Percentiles rank a stretch among this genome's conserved stretches.
Conservation (phyloP, 106 monocot species). For the Allium sativum region DNA sequence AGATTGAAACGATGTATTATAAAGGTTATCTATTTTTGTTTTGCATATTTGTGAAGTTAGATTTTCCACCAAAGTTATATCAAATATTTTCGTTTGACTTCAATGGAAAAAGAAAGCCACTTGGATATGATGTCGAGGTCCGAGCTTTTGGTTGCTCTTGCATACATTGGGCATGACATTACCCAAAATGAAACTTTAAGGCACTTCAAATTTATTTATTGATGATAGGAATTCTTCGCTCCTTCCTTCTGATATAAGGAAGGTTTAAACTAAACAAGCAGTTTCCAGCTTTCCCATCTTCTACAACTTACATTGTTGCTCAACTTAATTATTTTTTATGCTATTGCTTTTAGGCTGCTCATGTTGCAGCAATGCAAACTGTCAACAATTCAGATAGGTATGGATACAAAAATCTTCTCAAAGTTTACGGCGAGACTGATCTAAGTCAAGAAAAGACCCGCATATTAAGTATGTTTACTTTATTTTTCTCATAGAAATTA, state of each 20-base stretch:
- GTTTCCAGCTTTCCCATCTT: background rate
- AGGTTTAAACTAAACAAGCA: slow-evolving; percentile 22
- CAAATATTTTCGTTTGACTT: no score
- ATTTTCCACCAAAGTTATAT: no score
- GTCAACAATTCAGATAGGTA: slow-evolving; percentile 38
- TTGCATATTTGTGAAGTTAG: no score
- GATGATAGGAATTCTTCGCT: slow-evolving; percentile 57
- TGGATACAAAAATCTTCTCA: slow-evolving; percentile 71
- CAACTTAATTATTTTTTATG: background rate
- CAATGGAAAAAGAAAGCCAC: slow-evolving; percentile 72
- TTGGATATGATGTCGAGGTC: slow-evolving; percentile 78
- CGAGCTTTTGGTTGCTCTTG: slow-evolving; percentile 63
- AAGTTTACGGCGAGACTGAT: slow-evolving; percentile 62
- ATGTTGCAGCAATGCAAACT: slow-evolving; percentile 61
- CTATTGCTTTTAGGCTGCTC: slow-evolving; percentile 62
- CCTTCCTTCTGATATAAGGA: slow-evolving; percentile 79
- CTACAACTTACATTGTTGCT: background rate
- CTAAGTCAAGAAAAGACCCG: slow-evolving; percentile 73
- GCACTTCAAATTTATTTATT: slow-evolving; percentile 49
- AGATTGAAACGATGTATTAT: no score
- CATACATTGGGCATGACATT: slow-evolving; percentile 51
- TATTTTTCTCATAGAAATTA: no score
- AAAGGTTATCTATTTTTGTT: no score
- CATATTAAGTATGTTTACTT: slow-evolving; percentile 43
- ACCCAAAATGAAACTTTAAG: slow-evolving; percentile 61